phyloP scores from a whole-genome alignment of 1,284 basidiomycete genomes.

The Ceratobasidium sp. region DNA sequence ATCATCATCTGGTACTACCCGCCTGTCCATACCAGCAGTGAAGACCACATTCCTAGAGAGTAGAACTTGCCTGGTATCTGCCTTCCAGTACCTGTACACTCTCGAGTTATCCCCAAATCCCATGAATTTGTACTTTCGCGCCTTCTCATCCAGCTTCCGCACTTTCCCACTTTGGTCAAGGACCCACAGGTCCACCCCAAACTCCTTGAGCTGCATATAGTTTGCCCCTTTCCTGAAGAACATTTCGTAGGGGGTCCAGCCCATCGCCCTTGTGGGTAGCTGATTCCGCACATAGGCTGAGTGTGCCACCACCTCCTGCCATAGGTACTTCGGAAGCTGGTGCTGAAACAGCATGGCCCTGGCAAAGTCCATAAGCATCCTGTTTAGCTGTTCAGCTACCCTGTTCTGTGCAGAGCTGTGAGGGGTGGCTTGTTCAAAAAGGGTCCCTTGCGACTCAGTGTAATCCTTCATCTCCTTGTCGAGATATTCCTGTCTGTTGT shows the following conservation, averaged over 20 bases:
- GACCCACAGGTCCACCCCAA: constrained; percentile 25
- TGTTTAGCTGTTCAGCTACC: constrained; percentile 32
- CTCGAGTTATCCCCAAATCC: no score
- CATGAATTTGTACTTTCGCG: no score
- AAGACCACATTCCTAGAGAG: no score
- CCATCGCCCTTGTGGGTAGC: constrained; percentile 1
- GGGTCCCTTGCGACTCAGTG: constrained; percentile 47
- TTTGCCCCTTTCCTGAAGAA: not conserved
- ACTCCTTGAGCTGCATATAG: not conserved
- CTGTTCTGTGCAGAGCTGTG: no score
- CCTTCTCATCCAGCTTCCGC: no score
- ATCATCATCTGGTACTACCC: no score
- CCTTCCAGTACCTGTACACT: no score
- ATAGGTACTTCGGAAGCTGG: constrained; percentile 15
- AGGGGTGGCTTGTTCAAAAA: constrained; percentile 10
- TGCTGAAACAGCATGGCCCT: no score
- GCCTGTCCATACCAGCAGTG: no score
- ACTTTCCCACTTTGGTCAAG: no score
- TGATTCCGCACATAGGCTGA: not conserved
- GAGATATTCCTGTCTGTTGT: constrained; percentile 51
- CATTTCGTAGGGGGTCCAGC: not conserved
- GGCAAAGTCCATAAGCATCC: constrained; percentile 32
- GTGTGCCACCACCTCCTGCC: constrained; percentile 21
- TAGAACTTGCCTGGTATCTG: no score
- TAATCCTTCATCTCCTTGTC: constrained; percentile 44